These are phyloP conservation scores for Zygoascus meyerae DNA, from an alignment of 1,139 yeast genomes.

Conservation along the genomic window DNA sequence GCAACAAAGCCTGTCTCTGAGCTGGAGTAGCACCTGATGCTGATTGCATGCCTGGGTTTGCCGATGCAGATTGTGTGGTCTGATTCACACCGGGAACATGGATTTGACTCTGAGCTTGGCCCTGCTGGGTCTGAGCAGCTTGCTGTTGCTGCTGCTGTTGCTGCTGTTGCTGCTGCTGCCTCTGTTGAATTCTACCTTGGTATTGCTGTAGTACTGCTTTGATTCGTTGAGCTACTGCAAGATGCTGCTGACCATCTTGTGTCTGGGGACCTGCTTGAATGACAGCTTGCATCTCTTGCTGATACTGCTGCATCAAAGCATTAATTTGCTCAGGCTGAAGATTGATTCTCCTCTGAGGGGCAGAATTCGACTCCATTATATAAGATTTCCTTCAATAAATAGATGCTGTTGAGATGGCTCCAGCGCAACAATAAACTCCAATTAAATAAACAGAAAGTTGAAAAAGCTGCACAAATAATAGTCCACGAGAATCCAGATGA, in stretches of 20 bases:
- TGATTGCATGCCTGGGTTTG: background rate
- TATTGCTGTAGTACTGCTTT: conserved; percentile 41
- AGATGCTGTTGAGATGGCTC: background rate
- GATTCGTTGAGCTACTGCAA: conserved; percentile 62
- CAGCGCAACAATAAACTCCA: no score
- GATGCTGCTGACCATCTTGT: conserved; percentile 64
- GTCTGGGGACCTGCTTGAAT: conserved; percentile 51
- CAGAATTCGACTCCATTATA: background rate
- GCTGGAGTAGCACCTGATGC: conserved; percentile 2
- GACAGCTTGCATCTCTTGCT: conserved; percentile 59
- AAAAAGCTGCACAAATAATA: no score
- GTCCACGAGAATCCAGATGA: no score
- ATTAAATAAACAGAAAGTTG: no score
- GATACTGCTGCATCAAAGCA: conserved; percentile 52
- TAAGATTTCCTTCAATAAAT: background rate
- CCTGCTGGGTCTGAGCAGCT: conserved; percentile 11
- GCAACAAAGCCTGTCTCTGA: conserved; percentile 14
- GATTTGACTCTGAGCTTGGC: conserved; percentile 12
- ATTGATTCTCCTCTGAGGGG: conserved; percentile 12
- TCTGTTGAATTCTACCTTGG: conserved; percentile 29
- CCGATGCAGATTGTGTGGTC: background rate
- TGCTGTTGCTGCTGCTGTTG: conserved; percentile 19
- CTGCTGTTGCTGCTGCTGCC: conserved; percentile 17
- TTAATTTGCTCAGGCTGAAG: conserved; percentile 41
- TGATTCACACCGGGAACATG: no score